These are phyloP conservation scores for Raddia distichophylla DNA, from an alignment of 176 grass and related monocot species.

Conservation along the genomic window DNA sequence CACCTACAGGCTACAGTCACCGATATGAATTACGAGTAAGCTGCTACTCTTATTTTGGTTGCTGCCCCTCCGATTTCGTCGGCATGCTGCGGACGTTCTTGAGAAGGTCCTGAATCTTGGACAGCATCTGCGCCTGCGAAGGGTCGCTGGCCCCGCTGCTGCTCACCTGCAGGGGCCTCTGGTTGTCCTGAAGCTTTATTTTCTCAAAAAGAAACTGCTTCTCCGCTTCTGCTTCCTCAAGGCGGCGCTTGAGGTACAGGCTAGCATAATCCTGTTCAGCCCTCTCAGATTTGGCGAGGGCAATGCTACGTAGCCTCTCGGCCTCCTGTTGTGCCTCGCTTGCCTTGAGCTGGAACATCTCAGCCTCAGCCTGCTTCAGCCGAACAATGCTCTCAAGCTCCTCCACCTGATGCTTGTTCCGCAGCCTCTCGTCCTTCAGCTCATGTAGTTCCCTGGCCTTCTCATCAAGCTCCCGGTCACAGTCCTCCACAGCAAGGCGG, in stretches of 20 bases:
- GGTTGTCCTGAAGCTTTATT: slow-evolving; percentile 91
- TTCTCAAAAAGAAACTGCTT: slow-evolving; percentile 94
- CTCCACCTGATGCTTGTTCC: slow-evolving; percentile 88
- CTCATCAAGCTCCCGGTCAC: slow-evolving; percentile 82
- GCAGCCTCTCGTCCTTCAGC: slow-evolving; percentile 61
- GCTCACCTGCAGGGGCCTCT: slow-evolving; percentile 33
- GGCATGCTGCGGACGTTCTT: slow-evolving; percentile 74
- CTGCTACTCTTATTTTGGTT: slow-evolving; percentile 40
- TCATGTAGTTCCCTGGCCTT: slow-evolving; percentile 80
- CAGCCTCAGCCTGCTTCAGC: slow-evolving; percentile 80
- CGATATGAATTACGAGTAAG: background rate
- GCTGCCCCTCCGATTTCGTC: slow-evolving; percentile 54
- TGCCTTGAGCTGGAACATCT: slow-evolving; percentile 99
- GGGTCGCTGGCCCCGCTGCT: slow-evolving; percentile 41
- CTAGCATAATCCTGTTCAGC: slow-evolving; percentile 97
- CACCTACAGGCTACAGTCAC: slow-evolving; percentile 15
- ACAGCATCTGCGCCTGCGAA: slow-evolving; percentile 75
- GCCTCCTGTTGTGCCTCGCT: slow-evolving; percentile 85
- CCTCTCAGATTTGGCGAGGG: slow-evolving; percentile 82
- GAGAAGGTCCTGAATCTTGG: slow-evolving; percentile 91
- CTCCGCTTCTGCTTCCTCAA: slow-evolving; percentile 97
- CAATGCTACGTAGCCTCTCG: slow-evolving; percentile 90
- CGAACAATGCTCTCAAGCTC: slow-evolving; percentile 92
- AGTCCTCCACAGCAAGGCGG: slow-evolving; percentile 65
- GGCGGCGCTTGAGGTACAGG: slow-evolving; percentile 89